Evolutionary conservation across 1,284 basidiomycete species (phyloP).

Genomic region (Trametes polyzona): DNA sequence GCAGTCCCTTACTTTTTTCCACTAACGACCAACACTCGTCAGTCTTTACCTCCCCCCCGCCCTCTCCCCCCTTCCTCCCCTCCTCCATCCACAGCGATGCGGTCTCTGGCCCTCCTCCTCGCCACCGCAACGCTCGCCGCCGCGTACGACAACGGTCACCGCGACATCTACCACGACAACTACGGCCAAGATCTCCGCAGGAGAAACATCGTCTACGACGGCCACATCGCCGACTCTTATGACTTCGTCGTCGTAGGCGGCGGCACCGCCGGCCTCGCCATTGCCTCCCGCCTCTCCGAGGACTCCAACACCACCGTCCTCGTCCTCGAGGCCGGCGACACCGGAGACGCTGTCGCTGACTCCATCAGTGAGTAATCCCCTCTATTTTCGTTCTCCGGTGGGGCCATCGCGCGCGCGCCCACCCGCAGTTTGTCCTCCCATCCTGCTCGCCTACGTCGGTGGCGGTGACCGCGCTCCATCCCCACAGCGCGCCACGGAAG

Average conservation of each 20-base stretch:
- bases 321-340: slow-evolving; percentile 73
- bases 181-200: slow-evolving; percentile 30
- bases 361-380: slow-evolving; percentile 40
- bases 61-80: slow-evolving; percentile 2
- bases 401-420: not conserved
- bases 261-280: slow-evolving; percentile 73
- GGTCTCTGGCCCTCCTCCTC: slow-evolving; percentile 30
- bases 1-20: slow-evolving; percentile 1
- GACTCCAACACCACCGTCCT: slow-evolving; percentile 70
- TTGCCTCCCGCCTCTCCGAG: slow-evolving; percentile 75
- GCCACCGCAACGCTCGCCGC: slow-evolving; percentile 30
- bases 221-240: slow-evolving; percentile 46
- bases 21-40: slow-evolving; percentile 14
- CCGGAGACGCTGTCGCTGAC: slow-evolving; percentile 51
- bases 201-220: slow-evolving; percentile 46
- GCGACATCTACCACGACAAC: slow-evolving; percentile 30
- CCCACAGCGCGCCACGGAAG: too few species aligned
- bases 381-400: not conserved
- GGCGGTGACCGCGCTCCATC: not conserved
- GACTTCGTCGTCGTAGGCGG: slow-evolving; percentile 67
- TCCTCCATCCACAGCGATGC: slow-evolving; percentile 23
- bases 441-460: not conserved
- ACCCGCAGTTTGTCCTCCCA: not conserved
- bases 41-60: slow-evolving; percentile 11
- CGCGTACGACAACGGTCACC: slow-evolving; percentile 20